These are phyloP conservation scores for Gossypioides kirkii DNA, from an alignment of 345 rosid species.

Conservation along the genomic window DNA sequence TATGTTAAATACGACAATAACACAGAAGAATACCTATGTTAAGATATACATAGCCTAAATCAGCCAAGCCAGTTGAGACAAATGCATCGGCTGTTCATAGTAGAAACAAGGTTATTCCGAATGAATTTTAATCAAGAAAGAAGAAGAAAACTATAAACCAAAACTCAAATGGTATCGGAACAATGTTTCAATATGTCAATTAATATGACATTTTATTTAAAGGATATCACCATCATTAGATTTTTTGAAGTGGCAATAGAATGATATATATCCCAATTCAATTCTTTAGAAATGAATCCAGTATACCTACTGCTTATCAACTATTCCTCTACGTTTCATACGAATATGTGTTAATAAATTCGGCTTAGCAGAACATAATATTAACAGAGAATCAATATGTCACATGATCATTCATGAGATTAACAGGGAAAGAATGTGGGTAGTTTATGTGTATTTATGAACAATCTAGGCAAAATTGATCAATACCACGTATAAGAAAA, in stretches of 20 bases:
- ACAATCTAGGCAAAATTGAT: not conserved
- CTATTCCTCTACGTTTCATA: too few relatives aligned
- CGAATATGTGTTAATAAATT: not conserved
- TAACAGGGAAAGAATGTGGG: not conserved
- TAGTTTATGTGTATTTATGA: not conserved
- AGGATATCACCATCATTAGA: too few relatives aligned
- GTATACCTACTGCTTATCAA: too few relatives aligned
- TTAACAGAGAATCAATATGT: not conserved
- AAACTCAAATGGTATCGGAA: not conserved
- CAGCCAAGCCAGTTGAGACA: conserved; percentile 84
- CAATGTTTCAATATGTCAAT: not conserved
- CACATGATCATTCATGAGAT: not conserved
- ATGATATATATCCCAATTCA: too few relatives aligned
- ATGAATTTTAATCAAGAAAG: conserved; percentile 9
- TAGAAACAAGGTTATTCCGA: conserved; percentile 10
- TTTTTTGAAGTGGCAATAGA: too few relatives aligned
- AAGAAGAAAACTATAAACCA: not conserved
- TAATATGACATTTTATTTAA: too few relatives aligned
- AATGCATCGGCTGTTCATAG: conserved; percentile 76
- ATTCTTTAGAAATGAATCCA: too few relatives aligned
- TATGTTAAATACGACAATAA: not conserved
- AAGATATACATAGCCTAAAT: conserved; percentile 72
- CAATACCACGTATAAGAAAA: not conserved
- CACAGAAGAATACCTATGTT: conserved; percentile 63
- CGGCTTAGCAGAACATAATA: not conserved